phyloP scores from a whole-genome alignment of 331 rosid genomes.

The Malus hybrid region DNA sequence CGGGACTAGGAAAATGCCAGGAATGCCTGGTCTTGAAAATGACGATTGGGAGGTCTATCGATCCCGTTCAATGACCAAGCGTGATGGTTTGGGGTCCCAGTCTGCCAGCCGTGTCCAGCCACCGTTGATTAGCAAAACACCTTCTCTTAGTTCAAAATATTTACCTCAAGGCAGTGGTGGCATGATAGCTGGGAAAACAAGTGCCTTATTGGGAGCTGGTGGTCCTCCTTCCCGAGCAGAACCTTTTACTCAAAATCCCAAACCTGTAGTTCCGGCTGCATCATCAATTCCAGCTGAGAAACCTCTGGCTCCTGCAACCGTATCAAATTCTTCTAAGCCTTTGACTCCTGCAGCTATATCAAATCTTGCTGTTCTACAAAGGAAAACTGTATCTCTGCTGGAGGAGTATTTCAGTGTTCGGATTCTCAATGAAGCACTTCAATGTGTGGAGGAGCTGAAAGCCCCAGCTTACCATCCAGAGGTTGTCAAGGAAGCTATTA shows the following conservation, averaged over 20 bases:
- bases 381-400: slow-evolving; percentile 54
- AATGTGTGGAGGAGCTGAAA: slow-evolving; percentile 81
- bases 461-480: slow-evolving; percentile 69
- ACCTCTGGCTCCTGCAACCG: slow-evolving; percentile 24
- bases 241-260: background rate
- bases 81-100: slow-evolving; percentile 38
- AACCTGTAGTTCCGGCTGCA: slow-evolving; percentile 29
- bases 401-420: slow-evolving; percentile 67
- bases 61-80: slow-evolving; percentile 59
- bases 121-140: slow-evolving; percentile 45
- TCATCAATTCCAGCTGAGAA: slow-evolving; percentile 25
- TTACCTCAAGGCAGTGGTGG: slow-evolving; percentile 92
- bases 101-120: slow-evolving; percentile 60
- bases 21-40: slow-evolving; percentile 76
- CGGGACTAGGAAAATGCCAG: slow-evolving; percentile 86
- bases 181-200: slow-evolving; percentile 57
- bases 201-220: slow-evolving; percentile 74
- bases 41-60: slow-evolving; percentile 87
- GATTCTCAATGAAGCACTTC: slow-evolving; percentile 71
- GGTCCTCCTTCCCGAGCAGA: slow-evolving; percentile 33
- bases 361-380: slow-evolving; percentile 26
- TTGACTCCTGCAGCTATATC: slow-evolving; percentile 38
- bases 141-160: slow-evolving; percentile 45
- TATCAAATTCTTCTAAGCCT: slow-evolving; percentile 21
- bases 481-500: slow-evolving; percentile 77